phyloP scores from a whole-genome alignment of 164 flowering plant genomes.

The Tetracentron sinense region DNA sequence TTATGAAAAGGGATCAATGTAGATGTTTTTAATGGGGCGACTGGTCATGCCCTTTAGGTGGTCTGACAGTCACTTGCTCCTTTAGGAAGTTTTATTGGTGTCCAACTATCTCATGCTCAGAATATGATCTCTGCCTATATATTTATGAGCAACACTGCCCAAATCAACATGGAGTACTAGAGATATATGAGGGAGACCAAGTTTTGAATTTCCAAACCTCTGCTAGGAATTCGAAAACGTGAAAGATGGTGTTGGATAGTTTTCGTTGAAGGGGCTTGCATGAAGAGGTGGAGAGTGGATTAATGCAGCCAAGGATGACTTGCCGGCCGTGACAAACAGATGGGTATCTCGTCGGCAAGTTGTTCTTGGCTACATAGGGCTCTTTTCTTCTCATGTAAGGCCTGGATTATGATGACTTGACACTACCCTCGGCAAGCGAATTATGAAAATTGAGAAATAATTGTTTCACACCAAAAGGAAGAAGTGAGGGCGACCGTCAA shows the following conservation, averaged over 20 bases:
- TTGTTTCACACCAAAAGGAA: no score
- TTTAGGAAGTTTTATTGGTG: slow-evolving; percentile 5
- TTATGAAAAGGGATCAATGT: slow-evolving; percentile 11
- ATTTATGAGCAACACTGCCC: background rate
- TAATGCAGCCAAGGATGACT: background rate
- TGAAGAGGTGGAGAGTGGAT: slow-evolving; percentile 23
- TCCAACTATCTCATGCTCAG: slow-evolving; percentile 1
- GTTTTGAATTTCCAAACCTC: no score
- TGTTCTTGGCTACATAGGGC: no score
- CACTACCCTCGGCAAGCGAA: no score
- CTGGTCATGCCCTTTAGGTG: slow-evolving; percentile 19
- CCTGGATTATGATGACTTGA: no score
- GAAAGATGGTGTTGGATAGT: background rate
- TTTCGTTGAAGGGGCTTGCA: slow-evolving; percentile 14
- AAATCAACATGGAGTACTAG: background rate
- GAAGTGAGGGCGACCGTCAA: no score
- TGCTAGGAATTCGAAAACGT: no score
- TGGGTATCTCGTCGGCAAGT: no score
- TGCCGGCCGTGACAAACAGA: background rate
- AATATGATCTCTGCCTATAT: slow-evolving; percentile 9
- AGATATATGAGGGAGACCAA: background rate
- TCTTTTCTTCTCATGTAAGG: no score
- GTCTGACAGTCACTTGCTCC: slow-evolving; percentile 8
- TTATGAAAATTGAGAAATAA: no score
- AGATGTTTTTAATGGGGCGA: background rate